Percentiles rank a stretch among this genome's conserved stretches.
phyloP scores from a whole-genome alignment of 331 rosid genomes.

The Malus hybrid region DNA sequence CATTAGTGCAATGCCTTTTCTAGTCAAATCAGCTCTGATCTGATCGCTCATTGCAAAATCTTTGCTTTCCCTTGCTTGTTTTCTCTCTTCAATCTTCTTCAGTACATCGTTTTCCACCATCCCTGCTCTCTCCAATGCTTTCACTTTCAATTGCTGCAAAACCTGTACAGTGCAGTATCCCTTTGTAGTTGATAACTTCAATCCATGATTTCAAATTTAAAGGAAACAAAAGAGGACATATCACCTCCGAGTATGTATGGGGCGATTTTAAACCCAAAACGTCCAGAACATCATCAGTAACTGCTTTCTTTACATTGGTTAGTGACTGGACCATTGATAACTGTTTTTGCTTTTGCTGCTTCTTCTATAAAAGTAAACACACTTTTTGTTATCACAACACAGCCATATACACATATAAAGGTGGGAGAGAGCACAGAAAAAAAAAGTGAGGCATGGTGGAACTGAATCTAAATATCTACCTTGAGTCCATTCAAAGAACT shows the following conservation, averaged over 20 bases:
- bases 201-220: not conserved
- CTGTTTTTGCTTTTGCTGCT: slow-evolving; percentile 52
- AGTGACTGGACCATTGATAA: slow-evolving; percentile 53
- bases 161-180: slow-evolving; percentile 39
- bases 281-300: slow-evolving; percentile 34
- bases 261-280: slow-evolving; percentile 60
- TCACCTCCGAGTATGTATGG: slow-evolving; percentile 62
- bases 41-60: slow-evolving; percentile 66
- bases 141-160: slow-evolving; percentile 68
- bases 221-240: not conserved
- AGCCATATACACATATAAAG: not conserved
- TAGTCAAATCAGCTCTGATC: slow-evolving; percentile 58
- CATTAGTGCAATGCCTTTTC: slow-evolving; percentile 82
- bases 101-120: slow-evolving; percentile 61
- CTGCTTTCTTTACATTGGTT: slow-evolving; percentile 48
- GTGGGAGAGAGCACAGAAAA: not conserved
- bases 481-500: slow-evolving; percentile 55
- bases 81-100: slow-evolving; percentile 54
- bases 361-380: slow-evolving; percentile 43
- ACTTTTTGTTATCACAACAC: slow-evolving; percentile 9
- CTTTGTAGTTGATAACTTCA: not conserved
- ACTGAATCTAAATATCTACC: slow-evolving; percentile 33
- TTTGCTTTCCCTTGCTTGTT: slow-evolving; percentile 62
- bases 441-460: not conserved
- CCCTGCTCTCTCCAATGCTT: slow-evolving; percentile 72